These are phyloP conservation scores for Sphagnurus paluster DNA, from an alignment of 1,284 basidiomycete genomes.

Conservation along the genomic window DNA sequence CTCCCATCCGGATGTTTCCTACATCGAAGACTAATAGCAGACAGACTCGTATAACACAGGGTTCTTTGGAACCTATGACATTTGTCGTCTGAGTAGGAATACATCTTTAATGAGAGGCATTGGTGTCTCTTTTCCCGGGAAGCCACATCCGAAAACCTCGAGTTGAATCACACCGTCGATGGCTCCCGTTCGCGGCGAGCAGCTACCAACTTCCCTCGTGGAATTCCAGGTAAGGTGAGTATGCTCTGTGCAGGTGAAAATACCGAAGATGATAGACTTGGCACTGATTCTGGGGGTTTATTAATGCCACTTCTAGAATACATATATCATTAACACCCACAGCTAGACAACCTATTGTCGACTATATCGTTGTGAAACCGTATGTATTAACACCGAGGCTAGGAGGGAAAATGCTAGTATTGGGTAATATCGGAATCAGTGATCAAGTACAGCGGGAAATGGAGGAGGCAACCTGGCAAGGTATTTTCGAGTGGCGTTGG, in stretches of 20 bases:
- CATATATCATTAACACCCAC: not conserved
- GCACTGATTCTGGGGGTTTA: not conserved
- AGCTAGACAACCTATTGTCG: conserved; percentile 1
- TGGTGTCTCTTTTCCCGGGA: not conserved
- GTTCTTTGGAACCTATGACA: conserved; percentile 2
- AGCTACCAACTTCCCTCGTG: conserved; percentile 1
- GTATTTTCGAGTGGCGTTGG: not conserved
- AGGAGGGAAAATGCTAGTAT: not conserved
- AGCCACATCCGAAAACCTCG: conserved; percentile 1
- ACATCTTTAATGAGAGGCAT: not conserved
- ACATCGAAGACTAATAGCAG: conserved; percentile 4
- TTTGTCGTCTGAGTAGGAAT: not conserved
- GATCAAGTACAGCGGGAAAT: conserved; percentile 2
- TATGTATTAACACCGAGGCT: not conserved
- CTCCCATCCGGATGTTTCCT: conserved; percentile 1
- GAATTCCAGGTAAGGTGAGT: conserved; percentile 4
- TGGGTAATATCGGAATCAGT: conserved; percentile 1
- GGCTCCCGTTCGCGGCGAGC: not conserved
- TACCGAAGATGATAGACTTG: conserved; percentile 1
- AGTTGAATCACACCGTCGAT: conserved; percentile 3
- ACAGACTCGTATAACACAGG: not conserved
- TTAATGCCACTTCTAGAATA: not conserved
- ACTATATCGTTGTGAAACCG: conserved; percentile 4
- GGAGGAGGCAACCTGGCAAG: not conserved
- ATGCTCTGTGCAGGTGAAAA: not conserved